Base-by-base conservation (phyloP, 116 monocot species). In the Trichopus zeylanicus region DNA sequence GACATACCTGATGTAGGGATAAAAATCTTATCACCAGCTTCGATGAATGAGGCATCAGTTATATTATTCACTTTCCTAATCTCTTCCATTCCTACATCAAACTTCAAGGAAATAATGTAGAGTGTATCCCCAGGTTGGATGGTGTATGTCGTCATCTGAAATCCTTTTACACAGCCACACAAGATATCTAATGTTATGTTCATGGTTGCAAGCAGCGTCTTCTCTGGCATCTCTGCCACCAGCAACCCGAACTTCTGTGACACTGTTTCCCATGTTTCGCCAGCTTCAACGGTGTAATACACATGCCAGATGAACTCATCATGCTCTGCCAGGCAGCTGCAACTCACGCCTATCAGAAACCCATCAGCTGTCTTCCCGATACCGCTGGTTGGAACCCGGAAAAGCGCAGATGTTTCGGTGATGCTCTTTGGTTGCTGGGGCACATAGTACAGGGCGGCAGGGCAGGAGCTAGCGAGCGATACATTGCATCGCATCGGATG, bases 41-140 rank as follows among this genome's bases (percentile, higher is more conserved):
- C 1, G 39, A 60, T 60, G 22, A 60, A 27, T 5, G 39, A 15
- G 0, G 60, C 18, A 46, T 60, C 18, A 4, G 13, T 26, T 25
- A 60, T 27, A 23, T 21, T 60, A 27, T 60, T 60, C 18, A 60
- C 15, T 11, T 27, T 26, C 15, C 22, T 46, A 18, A 46, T 60
- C 28, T 46, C 25, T 1, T 27, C 28, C 1, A 60, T 28, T 18
- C 27, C 27, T 2, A 21, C 60, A 16, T 19, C 16, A 28, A 60
- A 60, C 8, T 10, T 37, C 1, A 24, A 60, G 26, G 16, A 39
- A n/a, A 60, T 60, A 1, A 16, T 46, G 15, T 25, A 60, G 6
- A 60, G 26, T 4, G 38, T 60, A n/a, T 60, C 60, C n/a, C 60
- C 46, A 12, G 39, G 38, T n/a, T 60, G 13, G 8, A 60, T n/a